Conservation (phyloP, 805 yeast species). For the Debaryomyces hansenii region DNA sequence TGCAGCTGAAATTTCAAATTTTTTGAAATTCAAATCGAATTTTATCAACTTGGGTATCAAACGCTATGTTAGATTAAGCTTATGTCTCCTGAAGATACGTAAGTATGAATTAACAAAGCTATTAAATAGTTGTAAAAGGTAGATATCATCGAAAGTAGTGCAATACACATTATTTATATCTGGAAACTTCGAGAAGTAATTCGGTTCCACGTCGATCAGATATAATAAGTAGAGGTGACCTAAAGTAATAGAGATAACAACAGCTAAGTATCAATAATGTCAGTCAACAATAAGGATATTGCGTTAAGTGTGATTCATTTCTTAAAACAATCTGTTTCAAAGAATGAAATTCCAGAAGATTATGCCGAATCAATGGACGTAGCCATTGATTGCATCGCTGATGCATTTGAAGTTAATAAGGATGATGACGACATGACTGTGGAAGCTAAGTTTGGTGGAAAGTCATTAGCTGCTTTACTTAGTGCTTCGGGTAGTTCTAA, state of each 20-base stretch:
- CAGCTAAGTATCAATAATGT: conserved; percentile 14
- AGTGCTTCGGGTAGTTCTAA: conserved; percentile 6
- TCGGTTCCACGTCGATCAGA: neutral
- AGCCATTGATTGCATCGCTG: conserved; percentile 89
- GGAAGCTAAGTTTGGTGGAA: conserved; percentile 46
- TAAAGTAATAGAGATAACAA: neutral
- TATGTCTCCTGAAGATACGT: conserved; percentile 1
- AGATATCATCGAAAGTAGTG: conserved; percentile 1
- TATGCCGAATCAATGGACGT: conserved; percentile 88
- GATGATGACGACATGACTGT: conserved; percentile 41
- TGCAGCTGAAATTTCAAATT: conserved; percentile 64
- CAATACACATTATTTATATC: conserved; percentile 1
- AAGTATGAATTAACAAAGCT: conserved; percentile 2
- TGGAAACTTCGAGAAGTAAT: conserved; percentile 6
- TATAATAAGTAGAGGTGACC: neutral
- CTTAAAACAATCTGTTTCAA: conserved; percentile 56
- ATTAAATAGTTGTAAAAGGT: neutral
- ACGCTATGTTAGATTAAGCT: conserved; percentile 18
- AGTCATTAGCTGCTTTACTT: conserved; percentile 48
- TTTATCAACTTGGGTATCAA: conserved; percentile 40
- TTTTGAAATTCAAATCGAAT: conserved; percentile 49
- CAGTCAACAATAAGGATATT: conserved; percentile 56
- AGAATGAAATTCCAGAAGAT: conserved; percentile 71
- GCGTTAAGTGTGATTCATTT: conserved; percentile 77
- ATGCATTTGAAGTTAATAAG: conserved; percentile 71